Evolutionary conservation across 345 rosid genomes (phyloP), one percentile per base, ranked within the genome.

Genomic region (Populus alba): DNA sequence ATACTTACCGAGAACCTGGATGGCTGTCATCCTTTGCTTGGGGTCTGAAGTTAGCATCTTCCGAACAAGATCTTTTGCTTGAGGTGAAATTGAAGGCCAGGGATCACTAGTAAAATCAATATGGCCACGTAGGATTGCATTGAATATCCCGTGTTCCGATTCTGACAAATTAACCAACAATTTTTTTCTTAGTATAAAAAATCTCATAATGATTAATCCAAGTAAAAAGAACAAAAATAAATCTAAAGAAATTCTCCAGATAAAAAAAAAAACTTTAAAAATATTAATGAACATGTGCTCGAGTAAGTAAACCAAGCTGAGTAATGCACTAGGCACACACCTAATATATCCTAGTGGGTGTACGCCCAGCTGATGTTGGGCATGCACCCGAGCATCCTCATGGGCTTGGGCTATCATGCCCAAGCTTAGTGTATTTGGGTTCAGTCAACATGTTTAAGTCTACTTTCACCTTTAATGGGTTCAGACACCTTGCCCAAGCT

Each of bases 31-130:
- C 83, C 99, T 86, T 83, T 91, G 92, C 81, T 90, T 96, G 11
- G 99, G 98, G 74, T 96, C 98, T 15, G 94, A 87, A 80, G 82
- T 88, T n/a, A 94, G 85, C 99, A 96, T 96, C 87, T 90, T 96
- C 81, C 87, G 85, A 38, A 96, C 97, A 35, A 96, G 93, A 82
- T 96, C 99, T 86, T 96, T 94, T 1, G 97, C 99, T 65, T 83
- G 95, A 15, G 89, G 85, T 57, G 99, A 96, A 73, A 96, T 96
- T 7, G 85, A 86, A 1, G 99, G 99, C 99, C 99, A 96, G 10
- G 97, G 99, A 83, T 94, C 99, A 23, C 89, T 92, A 4, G 92
- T 78, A 75, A 96, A 96, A 81, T 94, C 98, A 38, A 94, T 38
- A 10, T 92, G 91, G 9, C 98, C 97, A 0, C 95, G 88, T 69